These are phyloP conservation scores for Leishmania gerbilli DNA, from an alignment of 208 protist genomes.

Conservation along the genomic window DNA sequence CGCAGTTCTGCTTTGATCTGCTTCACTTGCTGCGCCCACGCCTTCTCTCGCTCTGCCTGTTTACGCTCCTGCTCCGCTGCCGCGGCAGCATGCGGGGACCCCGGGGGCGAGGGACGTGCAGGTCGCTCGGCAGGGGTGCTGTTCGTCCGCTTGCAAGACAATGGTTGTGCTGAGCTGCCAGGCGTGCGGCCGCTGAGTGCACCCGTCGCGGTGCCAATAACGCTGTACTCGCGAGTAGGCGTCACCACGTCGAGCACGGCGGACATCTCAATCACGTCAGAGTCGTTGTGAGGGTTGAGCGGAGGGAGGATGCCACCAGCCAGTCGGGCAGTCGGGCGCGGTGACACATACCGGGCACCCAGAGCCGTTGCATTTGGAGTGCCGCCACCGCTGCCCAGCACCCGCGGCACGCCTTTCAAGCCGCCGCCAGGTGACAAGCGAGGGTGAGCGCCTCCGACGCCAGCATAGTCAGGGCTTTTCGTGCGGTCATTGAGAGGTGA, in stretches of 20 bases:
- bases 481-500: neutral
- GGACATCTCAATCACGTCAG: slow-evolving; percentile 48
- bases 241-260: slow-evolving; percentile 28
- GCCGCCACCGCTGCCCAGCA: slow-evolving; percentile 6
- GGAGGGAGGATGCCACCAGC: slow-evolving; percentile 40
- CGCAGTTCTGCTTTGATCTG: slow-evolving; percentile 79
- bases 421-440: neutral
- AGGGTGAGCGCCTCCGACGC: slow-evolving; percentile 1
- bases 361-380: slow-evolving; percentile 5
- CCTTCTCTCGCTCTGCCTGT: slow-evolving; percentile 76
- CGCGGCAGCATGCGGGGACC: slow-evolving; percentile 8
- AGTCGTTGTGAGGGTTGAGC: slow-evolving; percentile 20
- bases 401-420: neutral
- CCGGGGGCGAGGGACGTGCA: neutral
- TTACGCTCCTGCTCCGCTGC: slow-evolving; percentile 47
- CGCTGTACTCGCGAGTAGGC: slow-evolving; percentile 19
- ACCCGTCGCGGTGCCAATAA: neutral
- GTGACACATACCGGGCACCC: neutral
- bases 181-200: neutral
- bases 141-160: slow-evolving; percentile 12
- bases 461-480: neutral
- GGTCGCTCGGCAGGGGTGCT: slow-evolving; percentile 21
- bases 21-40: slow-evolving; percentile 88
- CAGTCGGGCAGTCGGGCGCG: slow-evolving; percentile 24
- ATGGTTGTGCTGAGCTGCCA: neutral